Evolutionary conservation across 1,284 basidiomycete species (phyloP), one percentile per base, ranked within the genome.

Genomic region (Xanthoconium separans): DNA sequence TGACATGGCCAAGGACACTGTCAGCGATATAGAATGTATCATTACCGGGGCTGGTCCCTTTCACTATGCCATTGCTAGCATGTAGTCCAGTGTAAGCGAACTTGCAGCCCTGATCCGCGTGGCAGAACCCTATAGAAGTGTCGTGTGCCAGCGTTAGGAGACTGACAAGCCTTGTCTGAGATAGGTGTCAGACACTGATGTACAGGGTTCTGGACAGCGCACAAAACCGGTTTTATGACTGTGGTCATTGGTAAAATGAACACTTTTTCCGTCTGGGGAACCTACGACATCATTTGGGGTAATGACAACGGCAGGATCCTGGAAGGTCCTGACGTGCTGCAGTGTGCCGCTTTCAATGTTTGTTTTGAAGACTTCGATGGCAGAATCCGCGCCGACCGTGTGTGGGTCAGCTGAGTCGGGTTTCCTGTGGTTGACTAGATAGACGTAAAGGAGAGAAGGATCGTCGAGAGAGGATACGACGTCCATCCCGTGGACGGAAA

Each of bases 241-340:
- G 57, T 82, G 74, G 57, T 87, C 84, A 60, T 89, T 90, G n/a
- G 85, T 85, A 61, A 87, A 81, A 67, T 81, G 82, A 51, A 89
- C 81, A 41, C 77, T 79, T 58, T 76, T 73, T 15, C 85, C 84
- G 55, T 87, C 83, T 3, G 79, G 65, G 33, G 75, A 77, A 18
- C 89, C 87, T 4, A 80, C 77, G 11, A 91, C 59, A 60, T 89
- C 85, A 64, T 91, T 91, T 0, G 89, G 90, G 2, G 86, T 83
- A 7, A 77, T 53, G 20, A 92, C 79, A 9, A 80, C 65, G n/a
- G 36, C 22, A 2, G 80, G 75, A 64, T 85, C 75, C 27, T 76
- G 69, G 24, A 89, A 71, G 6, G 89, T 90, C 47, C 70, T 73
- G 39, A 89, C 65, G 64, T 89, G 81, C 7, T 72, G 70, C 56